Evolutionary conservation across 1,284 basidiomycete species (phyloP).

Genomic region (Meripilus lineatus): DNA sequence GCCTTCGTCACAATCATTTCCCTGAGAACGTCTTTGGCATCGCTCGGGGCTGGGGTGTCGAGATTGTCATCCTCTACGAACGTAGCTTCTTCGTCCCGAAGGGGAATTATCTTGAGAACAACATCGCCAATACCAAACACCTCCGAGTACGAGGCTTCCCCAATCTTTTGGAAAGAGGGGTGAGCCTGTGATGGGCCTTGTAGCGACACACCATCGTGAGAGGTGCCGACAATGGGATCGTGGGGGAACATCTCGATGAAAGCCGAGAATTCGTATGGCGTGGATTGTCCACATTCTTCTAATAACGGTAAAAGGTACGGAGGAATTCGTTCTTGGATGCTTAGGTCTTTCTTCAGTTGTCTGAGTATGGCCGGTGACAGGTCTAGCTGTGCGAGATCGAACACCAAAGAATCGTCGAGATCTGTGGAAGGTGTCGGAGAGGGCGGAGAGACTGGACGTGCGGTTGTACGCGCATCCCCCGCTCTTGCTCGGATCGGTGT

Average conservation of each 20-base stretch:
- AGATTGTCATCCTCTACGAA: slow-evolving; percentile 43
- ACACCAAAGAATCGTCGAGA: slow-evolving; percentile 50
- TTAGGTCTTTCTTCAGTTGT: slow-evolving; percentile 10
- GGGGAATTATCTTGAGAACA: slow-evolving; percentile 84
- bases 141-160: slow-evolving; percentile 96
- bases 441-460: slow-evolving; percentile 40
- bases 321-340: slow-evolving; percentile 21
- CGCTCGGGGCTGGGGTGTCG: slow-evolving; percentile 64
- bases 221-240: slow-evolving; percentile 50
- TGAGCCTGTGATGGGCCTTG: slow-evolving; percentile 5
- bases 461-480: no score
- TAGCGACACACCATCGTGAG: slow-evolving; percentile 14
- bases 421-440: slow-evolving; percentile 41
- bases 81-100: slow-evolving; percentile 61
- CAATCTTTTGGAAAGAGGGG: slow-evolving; percentile 74
- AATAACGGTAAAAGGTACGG: slow-evolving; percentile 57
- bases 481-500: slow-evolving; percentile 54
- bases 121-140: slow-evolving; percentile 88
- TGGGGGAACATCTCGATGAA: slow-evolving; percentile 76
- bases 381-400: slow-evolving; percentile 50
- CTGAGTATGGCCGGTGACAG: slow-evolving; percentile 27
- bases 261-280: slow-evolving; percentile 69
- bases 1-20: slow-evolving; percentile 85
- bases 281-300: slow-evolving; percentile 60
- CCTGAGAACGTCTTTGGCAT: slow-evolving; percentile 74